A percentile compares a stretch with the other conserved stretches of the same genome.
Evolutionary conservation across 768 basidiomycete species (phyloP).

Genomic region (Phallus indusiatus): DNA sequence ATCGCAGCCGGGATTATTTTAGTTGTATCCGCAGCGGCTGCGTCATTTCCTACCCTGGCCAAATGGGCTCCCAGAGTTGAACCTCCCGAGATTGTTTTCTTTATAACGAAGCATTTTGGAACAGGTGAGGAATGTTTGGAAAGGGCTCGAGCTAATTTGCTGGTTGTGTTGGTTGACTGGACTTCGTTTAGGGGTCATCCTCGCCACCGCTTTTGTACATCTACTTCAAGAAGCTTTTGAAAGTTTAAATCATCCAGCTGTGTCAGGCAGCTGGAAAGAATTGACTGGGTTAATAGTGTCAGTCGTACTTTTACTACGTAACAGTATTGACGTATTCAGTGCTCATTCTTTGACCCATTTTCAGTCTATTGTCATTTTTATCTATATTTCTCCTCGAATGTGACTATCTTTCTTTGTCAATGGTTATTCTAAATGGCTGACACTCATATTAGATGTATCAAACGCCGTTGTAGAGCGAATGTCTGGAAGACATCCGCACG

Average conservation of each 20-base stretch:
- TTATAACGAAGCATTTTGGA: constrained; percentile 83
- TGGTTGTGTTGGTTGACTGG: background rate
- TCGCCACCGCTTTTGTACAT: constrained; percentile 78
- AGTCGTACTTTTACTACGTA: too few relatives aligned
- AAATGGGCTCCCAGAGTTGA: constrained; percentile 41
- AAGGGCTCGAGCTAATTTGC: background rate
- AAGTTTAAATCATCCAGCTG: constrained; percentile 37
- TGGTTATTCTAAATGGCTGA: constrained; percentile 3
- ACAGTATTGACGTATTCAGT: background rate
- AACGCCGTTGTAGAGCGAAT: constrained; percentile 67
- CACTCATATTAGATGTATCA: constrained; percentile 45
- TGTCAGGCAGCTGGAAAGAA: constrained; percentile 38
- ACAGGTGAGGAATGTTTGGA: constrained; percentile 40
- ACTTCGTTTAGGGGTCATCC: constrained; percentile 49
- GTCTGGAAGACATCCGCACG: constrained; percentile 30
- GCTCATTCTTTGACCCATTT: background rate
- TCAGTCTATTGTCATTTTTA: constrained; percentile 54
- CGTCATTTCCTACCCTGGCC: constrained; percentile 62
- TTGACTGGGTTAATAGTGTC: constrained; percentile 70
- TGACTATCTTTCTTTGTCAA: constrained; percentile 25
- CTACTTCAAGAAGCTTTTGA: constrained; percentile 70
- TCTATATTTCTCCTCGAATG: constrained; percentile 76
- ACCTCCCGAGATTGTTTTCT: constrained; percentile 63
- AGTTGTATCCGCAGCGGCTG: constrained; percentile 28
- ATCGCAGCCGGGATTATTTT: background rate